These are phyloP conservation scores for Pezizomycotina sp. DNA, from an alignment of 2,329 filamentous ascomycete genomes.

Conservation along the genomic window DNA sequence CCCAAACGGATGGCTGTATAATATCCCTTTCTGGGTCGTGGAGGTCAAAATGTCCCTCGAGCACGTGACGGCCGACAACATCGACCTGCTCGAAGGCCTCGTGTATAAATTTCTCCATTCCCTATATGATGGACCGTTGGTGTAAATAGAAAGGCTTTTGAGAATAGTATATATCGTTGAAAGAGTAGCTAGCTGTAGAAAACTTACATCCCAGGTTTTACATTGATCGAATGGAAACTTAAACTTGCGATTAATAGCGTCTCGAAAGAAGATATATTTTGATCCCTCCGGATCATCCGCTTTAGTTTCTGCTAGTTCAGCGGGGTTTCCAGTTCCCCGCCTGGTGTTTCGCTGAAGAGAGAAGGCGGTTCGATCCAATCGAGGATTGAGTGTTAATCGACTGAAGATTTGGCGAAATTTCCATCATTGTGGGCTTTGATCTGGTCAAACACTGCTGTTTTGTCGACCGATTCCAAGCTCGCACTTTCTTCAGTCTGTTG, in stretches of 20 bases:
- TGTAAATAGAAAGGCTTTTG: constrained; percentile 5
- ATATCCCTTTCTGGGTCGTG: constrained; percentile 66
- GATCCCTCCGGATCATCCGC: constrained; percentile 40
- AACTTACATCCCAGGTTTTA: constrained; percentile 61
- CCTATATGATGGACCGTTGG: constrained; percentile 42
- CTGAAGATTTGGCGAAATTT: no score
- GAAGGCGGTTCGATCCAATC: no score
- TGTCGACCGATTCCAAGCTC: no score
- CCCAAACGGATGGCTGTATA: constrained; percentile 67
- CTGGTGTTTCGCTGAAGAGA: no score
- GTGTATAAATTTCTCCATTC: constrained; percentile 73
- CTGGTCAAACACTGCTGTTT: no score
- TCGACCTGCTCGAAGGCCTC: constrained; percentile 75
- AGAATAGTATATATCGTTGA: no score
- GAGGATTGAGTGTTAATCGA: no score
- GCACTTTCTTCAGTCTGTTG: no score
- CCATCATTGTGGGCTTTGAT: no score
- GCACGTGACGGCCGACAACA: constrained; percentile 56
- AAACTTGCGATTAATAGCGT: constrained; percentile 79
- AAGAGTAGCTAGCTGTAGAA: not conserved
- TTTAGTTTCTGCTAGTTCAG: no score
- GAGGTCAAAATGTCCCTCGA: constrained; percentile 63
- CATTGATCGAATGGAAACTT: constrained; percentile 80
- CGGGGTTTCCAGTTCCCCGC: no score
- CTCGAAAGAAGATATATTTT: constrained; percentile 72